Evolutionary conservation across 108 stramenopile species (phyloP).

Genomic region (Seminavis robusta): DNA sequence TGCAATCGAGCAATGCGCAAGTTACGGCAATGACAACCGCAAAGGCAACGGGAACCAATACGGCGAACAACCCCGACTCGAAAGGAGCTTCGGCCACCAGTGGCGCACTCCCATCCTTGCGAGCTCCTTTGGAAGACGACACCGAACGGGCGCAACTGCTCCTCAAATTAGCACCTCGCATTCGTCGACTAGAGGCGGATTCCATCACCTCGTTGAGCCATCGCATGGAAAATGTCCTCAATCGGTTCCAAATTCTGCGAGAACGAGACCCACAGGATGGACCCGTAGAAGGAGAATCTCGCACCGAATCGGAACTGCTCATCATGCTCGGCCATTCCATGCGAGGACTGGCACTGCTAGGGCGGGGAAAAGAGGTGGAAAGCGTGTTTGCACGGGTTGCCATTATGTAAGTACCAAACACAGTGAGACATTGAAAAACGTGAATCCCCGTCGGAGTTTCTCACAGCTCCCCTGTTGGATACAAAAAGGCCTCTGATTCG

Average conservation of each 20-base stretch:
- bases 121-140: slow-evolving; percentile 36
- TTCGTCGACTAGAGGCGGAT: slow-evolving; percentile 76
- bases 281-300: slow-evolving; percentile 4
- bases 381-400: slow-evolving; percentile 81
- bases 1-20: slow-evolving; percentile 53
- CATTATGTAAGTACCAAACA: slow-evolving; percentile 54
- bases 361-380: slow-evolving; percentile 74
- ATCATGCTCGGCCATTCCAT: slow-evolving; percentile 73
- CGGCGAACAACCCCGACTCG: slow-evolving; percentile 1
- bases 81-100: neutral
- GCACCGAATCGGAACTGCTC: slow-evolving; percentile 31
- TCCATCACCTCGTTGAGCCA: slow-evolving; percentile 39
- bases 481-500: slow-evolving; percentile 65
- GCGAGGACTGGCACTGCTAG: slow-evolving; percentile 71
- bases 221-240: slow-evolving; percentile 57
- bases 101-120: slow-evolving; percentile 34
- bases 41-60: slow-evolving; percentile 10
- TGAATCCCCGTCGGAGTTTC: neutral
- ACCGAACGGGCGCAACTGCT: slow-evolving; percentile 78
- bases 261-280: slow-evolving; percentile 2
- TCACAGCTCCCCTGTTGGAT: neutral
- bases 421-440: neutral
- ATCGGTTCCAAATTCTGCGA: slow-evolving; percentile 31
- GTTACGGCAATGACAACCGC: slow-evolving; percentile 50
- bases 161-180: slow-evolving; percentile 79